phyloP scores from a whole-genome alignment of 805 yeast genomes.

The Wickerhamomyces strasburgensis region DNA sequence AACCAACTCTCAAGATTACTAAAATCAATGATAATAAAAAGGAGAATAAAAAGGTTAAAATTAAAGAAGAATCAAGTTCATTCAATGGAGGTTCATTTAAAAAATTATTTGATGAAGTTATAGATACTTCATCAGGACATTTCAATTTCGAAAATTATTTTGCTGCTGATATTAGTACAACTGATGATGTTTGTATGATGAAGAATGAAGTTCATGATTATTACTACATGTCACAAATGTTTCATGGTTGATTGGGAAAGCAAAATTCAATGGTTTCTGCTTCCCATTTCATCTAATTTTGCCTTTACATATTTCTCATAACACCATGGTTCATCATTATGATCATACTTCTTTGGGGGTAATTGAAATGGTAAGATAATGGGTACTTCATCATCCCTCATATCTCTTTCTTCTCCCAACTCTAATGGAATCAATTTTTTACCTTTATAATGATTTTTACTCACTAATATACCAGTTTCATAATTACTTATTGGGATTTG shows the following conservation, averaged over 20 bases:
- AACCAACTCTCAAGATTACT: too few species aligned
- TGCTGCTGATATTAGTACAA: not conserved
- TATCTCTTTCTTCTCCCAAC: constrained; percentile 28
- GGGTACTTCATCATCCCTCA: constrained; percentile 14
- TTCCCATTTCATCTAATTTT: too few species aligned
- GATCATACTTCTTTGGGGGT: constrained; percentile 41
- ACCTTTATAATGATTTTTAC: constrained; percentile 23
- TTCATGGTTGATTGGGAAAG: not conserved
- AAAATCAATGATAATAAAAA: too few species aligned
- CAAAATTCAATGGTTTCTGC: too few species aligned
- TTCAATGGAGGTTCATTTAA: not conserved
- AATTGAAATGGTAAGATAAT: constrained; percentile 49
- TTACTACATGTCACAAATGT: not conserved
- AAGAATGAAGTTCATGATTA: not conserved
- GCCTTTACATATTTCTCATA: constrained; percentile 1
- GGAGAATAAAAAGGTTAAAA: not conserved
- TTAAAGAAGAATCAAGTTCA: not conserved
- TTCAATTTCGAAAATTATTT: not conserved
- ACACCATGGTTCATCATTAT: constrained; percentile 47
- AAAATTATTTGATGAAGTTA: not conserved
- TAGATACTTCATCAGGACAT: not conserved
- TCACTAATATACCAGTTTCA: constrained; percentile 52
- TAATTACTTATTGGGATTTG: constrained; percentile 35
- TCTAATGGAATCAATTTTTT: constrained; percentile 39
- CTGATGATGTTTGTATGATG: not conserved